phyloP scores from a whole-genome alignment of 768 basidiomycete species.

The Pleurotus salmoneostramineus region DNA sequence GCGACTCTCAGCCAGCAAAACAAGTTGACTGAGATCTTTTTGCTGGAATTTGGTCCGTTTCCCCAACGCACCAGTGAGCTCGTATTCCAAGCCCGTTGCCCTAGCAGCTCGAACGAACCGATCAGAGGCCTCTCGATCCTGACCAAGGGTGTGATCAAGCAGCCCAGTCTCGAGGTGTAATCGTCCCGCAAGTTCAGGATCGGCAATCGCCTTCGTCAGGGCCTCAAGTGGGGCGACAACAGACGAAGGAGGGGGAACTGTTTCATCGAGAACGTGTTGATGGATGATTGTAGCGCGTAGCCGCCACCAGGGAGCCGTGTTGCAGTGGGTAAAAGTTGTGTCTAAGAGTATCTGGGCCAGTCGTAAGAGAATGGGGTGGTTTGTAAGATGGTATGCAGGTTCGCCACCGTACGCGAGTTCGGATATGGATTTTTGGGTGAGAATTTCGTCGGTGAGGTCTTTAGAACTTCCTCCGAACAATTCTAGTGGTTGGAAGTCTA shows the following conservation, averaged over 20 bases:
- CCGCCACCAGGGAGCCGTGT: slow-evolving; percentile 74
- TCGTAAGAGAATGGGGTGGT: slow-evolving; percentile 64
- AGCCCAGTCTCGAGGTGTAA: slow-evolving; percentile 76
- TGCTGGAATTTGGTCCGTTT: slow-evolving; percentile 94
- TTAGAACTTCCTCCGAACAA: slow-evolving; percentile 23
- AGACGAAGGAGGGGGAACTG: slow-evolving; percentile 53
- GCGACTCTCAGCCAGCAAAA: slow-evolving; percentile 88
- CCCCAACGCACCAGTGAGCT: slow-evolving; percentile 89
- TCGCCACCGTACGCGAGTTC: slow-evolving; percentile 86
- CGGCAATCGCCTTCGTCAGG: slow-evolving; percentile 35
- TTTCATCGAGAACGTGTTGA: slow-evolving; percentile 80
- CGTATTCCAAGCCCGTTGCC: slow-evolving; percentile 78
- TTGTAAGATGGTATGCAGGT: slow-evolving; percentile 91
- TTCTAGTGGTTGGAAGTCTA: slow-evolving; percentile 52
- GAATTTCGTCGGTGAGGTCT: slow-evolving; percentile 36
- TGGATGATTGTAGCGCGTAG: slow-evolving; percentile 72
- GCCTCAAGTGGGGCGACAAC: slow-evolving; percentile 36
- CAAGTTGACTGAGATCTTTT: slow-evolving; percentile 81
- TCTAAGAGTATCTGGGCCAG: slow-evolving; percentile 70
- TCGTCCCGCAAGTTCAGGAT: slow-evolving; percentile 65
- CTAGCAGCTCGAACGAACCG: slow-evolving; percentile 75
- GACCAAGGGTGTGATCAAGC: slow-evolving; percentile 68
- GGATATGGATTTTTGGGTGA: slow-evolving; percentile 66
- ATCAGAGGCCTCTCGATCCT: slow-evolving; percentile 76
- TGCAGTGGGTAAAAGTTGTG: slow-evolving; percentile 42